phyloP scores from a whole-genome alignment of 2,329 filamentous ascomycete species.

The Epichloe sibirici region DNA sequence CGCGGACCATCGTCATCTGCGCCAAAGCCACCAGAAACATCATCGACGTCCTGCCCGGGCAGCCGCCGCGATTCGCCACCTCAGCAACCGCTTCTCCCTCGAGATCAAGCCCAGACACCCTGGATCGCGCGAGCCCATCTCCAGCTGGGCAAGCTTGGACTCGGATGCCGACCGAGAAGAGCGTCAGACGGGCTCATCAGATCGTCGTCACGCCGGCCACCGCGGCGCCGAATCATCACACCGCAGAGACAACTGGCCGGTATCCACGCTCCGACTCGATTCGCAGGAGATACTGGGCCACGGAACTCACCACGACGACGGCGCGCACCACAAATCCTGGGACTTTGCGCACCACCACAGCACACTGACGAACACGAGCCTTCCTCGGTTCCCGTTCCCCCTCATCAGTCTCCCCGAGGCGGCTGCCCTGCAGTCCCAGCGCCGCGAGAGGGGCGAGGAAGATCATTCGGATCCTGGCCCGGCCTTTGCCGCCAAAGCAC shows the following conservation, averaged over 20 bases:
- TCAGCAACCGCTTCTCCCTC: slow-evolving; percentile 16
- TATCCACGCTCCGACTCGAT: background rate
- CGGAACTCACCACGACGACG: background rate
- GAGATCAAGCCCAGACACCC: slow-evolving; percentile 4
- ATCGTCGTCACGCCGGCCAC: background rate
- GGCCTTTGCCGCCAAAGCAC: slow-evolving; percentile 17
- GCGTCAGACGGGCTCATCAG: background rate
- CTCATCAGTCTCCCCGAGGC: slow-evolving; percentile 27
- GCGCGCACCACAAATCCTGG: background rate
- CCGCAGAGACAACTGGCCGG: background rate
- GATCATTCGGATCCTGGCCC: slow-evolving; percentile 21
- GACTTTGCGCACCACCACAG: slow-evolving; percentile 12
- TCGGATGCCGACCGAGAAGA: slow-evolving; percentile 12
- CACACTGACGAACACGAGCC: slow-evolving; percentile 9
- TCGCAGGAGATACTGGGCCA: slow-evolving; percentile 6
- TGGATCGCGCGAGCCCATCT: slow-evolving; percentile 14
- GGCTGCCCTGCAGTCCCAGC: slow-evolving; percentile 20
- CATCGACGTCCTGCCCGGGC: slow-evolving; percentile 11
- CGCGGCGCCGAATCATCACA: background rate
- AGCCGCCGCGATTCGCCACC: slow-evolving; percentile 13
- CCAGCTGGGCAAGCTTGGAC: slow-evolving; percentile 20
- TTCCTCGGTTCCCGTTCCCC: slow-evolving; percentile 21
- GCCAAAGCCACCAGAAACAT: slow-evolving; percentile 10
- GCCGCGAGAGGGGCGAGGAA: slow-evolving; percentile 23
- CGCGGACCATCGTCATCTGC: slow-evolving; percentile 2